phyloP scores from a whole-genome alignment of 495 filamentous ascomycete genomes.

The Jackrogersella multiformis region DNA sequence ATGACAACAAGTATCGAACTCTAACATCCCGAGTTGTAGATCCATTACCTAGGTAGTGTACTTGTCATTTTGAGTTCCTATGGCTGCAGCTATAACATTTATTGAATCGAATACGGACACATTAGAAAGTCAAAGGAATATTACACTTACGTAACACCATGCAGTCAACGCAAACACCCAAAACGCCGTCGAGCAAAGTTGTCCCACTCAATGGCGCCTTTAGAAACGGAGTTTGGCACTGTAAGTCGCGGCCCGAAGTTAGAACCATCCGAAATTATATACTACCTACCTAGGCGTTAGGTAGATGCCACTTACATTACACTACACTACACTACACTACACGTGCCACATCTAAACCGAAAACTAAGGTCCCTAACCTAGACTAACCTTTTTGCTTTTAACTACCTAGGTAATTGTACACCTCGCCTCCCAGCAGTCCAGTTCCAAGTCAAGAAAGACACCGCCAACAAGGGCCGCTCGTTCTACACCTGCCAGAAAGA shows the following conservation, averaged over 20 bases:
- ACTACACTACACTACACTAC: too few species aligned
- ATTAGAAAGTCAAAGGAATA: slow-evolving; percentile 1
- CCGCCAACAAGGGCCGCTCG: slow-evolving; percentile 68
- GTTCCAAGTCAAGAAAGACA: slow-evolving; percentile 72
- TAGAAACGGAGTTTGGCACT: slow-evolving; percentile 53
- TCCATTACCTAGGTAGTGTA: neutral
- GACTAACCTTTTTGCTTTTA: neutral
- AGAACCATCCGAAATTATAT: neutral
- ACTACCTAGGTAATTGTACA: slow-evolving; percentile 66
- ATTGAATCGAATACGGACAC: neutral
- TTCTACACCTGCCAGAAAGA: slow-evolving; percentile 74
- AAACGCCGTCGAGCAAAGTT: slow-evolving; percentile 42
- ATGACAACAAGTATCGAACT: neutral
- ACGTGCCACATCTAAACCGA: slow-evolving; percentile 4
- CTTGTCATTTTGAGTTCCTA: neutral
- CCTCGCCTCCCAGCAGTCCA: slow-evolving; percentile 68
- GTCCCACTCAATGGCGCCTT: slow-evolving; percentile 64
- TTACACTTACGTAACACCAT: slow-evolving; percentile 23
- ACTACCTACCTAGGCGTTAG: neutral
- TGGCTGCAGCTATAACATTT: neutral
- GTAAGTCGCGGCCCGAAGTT: slow-evolving; percentile 41
- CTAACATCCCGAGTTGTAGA: neutral
- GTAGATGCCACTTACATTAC: too few species aligned
- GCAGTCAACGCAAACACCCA: slow-evolving; percentile 34
- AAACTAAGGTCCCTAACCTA: too few species aligned